Evolutionary conservation across 352 stramenopile genomes (phyloP).

Genomic region (Pseudoperonospora humuli): DNA sequence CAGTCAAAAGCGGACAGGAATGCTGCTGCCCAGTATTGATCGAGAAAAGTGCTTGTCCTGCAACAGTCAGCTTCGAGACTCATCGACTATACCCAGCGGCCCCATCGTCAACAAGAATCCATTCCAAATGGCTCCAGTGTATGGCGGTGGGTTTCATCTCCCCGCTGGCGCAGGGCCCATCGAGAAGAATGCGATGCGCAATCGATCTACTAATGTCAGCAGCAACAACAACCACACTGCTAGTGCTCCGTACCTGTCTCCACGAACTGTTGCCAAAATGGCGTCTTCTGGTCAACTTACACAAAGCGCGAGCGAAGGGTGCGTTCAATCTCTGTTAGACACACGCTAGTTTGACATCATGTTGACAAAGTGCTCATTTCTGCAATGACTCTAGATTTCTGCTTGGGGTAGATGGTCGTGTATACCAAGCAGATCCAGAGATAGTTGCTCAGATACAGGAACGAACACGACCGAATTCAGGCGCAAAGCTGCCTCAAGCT

Average conservation of each 20-base stretch:
- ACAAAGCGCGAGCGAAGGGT: conserved; percentile 68
- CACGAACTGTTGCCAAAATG: too few species aligned
- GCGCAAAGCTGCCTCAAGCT: conserved; percentile 41
- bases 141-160: too few species aligned
- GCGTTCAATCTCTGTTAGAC: conserved; percentile 3
- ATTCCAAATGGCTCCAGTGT: conserved; percentile 49
- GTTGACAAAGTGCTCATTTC: neutral
- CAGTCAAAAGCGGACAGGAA: conserved; percentile 38
- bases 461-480: conserved; percentile 30
- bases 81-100: conserved; percentile 13
- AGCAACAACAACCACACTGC: too few species aligned
- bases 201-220: too few species aligned
- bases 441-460: conserved; percentile 45
- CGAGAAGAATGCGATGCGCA: too few species aligned
- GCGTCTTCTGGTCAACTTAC: conserved; percentile 26
- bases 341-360: neutral
- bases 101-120: conserved; percentile 54
- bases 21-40: conserved; percentile 60
- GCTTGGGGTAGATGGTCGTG: conserved; percentile 70
- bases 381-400: conserved; percentile 38
- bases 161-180: too few species aligned
- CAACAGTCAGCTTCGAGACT: conserved; percentile 59
- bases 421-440: conserved; percentile 73
- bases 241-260: too few species aligned
- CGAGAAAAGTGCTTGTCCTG: conserved; percentile 74